Conservation (phyloP, 208 protist genomes). For the Crithidia sp. region DNA sequence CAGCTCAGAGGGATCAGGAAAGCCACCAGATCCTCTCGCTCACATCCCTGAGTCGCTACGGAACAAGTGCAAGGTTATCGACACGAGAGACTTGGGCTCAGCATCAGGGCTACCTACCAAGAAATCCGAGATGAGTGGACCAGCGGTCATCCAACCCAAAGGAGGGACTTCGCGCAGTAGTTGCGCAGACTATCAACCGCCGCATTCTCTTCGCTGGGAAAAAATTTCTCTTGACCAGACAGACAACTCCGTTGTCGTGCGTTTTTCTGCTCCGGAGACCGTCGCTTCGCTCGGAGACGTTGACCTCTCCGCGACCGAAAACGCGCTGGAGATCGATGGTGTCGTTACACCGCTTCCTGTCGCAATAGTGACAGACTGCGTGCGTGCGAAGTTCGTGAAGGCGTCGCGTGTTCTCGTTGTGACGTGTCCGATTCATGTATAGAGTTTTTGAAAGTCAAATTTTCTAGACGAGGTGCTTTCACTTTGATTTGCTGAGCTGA, state of each 20-base stretch:
- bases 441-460: neutral
- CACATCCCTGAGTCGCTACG: slow-evolving; percentile 79
- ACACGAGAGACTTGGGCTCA: slow-evolving; percentile 36
- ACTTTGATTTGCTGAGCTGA: neutral
- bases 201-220: slow-evolving; percentile 17
- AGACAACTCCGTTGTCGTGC: slow-evolving; percentile 31
- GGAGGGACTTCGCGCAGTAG: too few species aligned
- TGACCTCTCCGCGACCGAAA: slow-evolving; percentile 49
- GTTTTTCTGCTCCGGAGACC: slow-evolving; percentile 37
- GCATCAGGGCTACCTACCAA: neutral
- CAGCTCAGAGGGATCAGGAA: slow-evolving; percentile 57
- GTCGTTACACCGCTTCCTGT: slow-evolving; percentile 41
- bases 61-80: slow-evolving; percentile 79
- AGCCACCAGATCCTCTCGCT: slow-evolving; percentile 55
- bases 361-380: slow-evolving; percentile 42
- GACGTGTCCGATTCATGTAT: slow-evolving; percentile 41
- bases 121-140: too few species aligned
- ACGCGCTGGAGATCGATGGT: slow-evolving; percentile 59
- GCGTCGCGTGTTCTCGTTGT: slow-evolving; percentile 41
- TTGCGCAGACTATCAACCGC: neutral
- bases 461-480: neutral
- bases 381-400: slow-evolving; percentile 55
- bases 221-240: slow-evolving; percentile 19
- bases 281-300: slow-evolving; percentile 62
- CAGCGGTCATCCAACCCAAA: too few species aligned